A percentile compares a stretch with the other conserved stretches of the same genome.
These are phyloP conservation scores for Amauroascus niger DNA, from an alignment of 2,329 filamentous ascomycete genomes.

Conservation along the genomic window DNA sequence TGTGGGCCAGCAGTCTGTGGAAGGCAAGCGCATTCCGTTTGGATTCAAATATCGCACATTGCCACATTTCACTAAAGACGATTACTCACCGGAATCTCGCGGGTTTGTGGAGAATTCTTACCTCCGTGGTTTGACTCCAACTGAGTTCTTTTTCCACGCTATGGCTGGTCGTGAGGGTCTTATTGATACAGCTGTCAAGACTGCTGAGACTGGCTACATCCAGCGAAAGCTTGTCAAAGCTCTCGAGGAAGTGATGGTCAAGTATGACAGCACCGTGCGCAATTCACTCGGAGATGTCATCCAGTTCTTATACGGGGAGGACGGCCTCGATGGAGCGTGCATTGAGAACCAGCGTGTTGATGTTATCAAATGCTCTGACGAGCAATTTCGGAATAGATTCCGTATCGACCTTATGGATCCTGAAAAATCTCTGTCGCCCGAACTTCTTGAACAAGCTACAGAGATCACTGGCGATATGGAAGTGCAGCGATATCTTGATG, in stretches of 20 bases:
- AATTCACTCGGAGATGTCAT: constrained; percentile 95
- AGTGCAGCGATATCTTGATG: constrained; percentile 75
- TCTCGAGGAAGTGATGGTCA: constrained; percentile 91
- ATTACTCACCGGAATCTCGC: constrained; percentile 93
- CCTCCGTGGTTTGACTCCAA: constrained; percentile 83
- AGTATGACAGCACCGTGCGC: constrained; percentile 93
- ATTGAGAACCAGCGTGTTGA: constrained; percentile 92
- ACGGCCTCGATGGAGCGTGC: constrained; percentile 83
- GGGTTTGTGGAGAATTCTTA: constrained; percentile 99
- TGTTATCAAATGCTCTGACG: constrained; percentile 68
- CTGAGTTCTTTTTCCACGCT: constrained; percentile 98
- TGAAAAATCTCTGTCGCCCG: constrained; percentile 51
- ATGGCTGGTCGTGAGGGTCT: constrained; percentile 99
- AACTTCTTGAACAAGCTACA: constrained; percentile 74
- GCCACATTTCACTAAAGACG: constrained; percentile 97
- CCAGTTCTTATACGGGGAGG: constrained; percentile 95
- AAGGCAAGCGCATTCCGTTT: constrained; percentile 97
- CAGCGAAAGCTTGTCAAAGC: constrained; percentile 97
- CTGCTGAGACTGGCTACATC: constrained; percentile 97
- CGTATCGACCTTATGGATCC: constrained; percentile 76
- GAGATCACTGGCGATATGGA: constrained; percentile 81
- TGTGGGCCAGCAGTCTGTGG: constrained; percentile 95
- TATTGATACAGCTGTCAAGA: constrained; percentile 99
- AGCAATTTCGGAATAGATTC: constrained; percentile 70
- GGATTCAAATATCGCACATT: constrained; percentile 97